These are phyloP conservation scores for Trypanosoma avium DNA, from an alignment of 208 protist species.

Conservation along the genomic window DNA sequence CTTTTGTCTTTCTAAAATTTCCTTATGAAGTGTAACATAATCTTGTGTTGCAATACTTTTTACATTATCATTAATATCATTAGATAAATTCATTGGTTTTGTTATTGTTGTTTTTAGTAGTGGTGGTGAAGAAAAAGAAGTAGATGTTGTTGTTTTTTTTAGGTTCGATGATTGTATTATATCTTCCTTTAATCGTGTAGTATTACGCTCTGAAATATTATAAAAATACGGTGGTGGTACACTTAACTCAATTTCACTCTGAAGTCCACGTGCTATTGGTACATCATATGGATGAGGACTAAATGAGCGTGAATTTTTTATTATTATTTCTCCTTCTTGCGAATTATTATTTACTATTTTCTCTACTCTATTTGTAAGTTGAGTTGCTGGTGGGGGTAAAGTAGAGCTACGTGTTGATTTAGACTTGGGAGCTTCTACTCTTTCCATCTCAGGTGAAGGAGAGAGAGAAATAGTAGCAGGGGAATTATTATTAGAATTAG, in stretches of 20 bases:
- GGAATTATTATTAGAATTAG: too few species aligned
- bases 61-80: not conserved
- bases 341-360: not conserved
- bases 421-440: not conserved
- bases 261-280: conserved; percentile 8
- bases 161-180: too few species aligned
- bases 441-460: conserved; percentile 19
- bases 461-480: conserved; percentile 15
- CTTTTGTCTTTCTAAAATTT: conserved; percentile 4
- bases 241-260: conserved; percentile 8
- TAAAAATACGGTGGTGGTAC: conserved; percentile 3
- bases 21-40: conserved; percentile 8
- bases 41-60: not conserved
- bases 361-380: not conserved
- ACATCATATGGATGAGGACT: conserved; percentile 20
- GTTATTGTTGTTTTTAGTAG: too few species aligned
- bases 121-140: too few species aligned
- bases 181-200: not conserved
- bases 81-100: too few species aligned
- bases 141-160: too few species aligned
- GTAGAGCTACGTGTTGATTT: not conserved
- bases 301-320: not conserved
- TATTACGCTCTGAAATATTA: not conserved
- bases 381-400: not conserved
- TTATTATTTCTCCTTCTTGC: not conserved